A percentile compares a stretch with the other conserved stretches of the same genome.
Conservation (phyloP, 2,329 filamentous ascomycete species). For the Alternaria longipes region DNA sequence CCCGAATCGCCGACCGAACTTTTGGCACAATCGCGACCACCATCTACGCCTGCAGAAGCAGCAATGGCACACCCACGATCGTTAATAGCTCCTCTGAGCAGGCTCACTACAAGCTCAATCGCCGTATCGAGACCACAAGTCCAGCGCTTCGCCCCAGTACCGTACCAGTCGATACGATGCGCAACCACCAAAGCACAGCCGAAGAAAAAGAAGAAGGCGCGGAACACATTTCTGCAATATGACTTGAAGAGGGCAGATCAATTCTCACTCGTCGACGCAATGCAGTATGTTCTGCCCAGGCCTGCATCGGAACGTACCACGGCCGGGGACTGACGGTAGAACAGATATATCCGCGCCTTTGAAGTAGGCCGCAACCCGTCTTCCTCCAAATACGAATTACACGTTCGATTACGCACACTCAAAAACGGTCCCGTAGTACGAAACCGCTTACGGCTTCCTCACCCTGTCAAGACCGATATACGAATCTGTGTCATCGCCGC, state of each 20-base stretch:
- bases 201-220: conserved; percentile 67
- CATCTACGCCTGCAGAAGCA: conserved; percentile 15
- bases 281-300: conserved; percentile 69
- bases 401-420: conserved; percentile 81
- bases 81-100: conserved; percentile 47
- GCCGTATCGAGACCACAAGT: conserved; percentile 28
- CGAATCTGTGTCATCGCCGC: conserved; percentile 91
- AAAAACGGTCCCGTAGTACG: conserved; percentile 89
- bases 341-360: conserved; percentile 86
- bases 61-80: conserved; percentile 49
- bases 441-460: conserved; percentile 86
- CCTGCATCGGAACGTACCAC: neutral
- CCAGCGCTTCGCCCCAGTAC: conserved; percentile 37
- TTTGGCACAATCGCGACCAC: conserved; percentile 27
- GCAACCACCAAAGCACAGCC: conserved; percentile 52
- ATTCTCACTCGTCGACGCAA: conserved; percentile 88
- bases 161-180: conserved; percentile 52
- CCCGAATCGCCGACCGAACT: conserved; percentile 38
- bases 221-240: conserved; percentile 70
- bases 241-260: conserved; percentile 73
- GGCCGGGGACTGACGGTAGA: neutral
- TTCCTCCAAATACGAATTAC: conserved; percentile 85
- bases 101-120: conserved; percentile 33
- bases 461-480: conserved; percentile 87
- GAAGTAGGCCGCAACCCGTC: conserved; percentile 85